Percentiles rank a stretch among this genome's conserved stretches.
Evolutionary conservation across 441 rosid species (phyloP).

Genomic region (Eruca vesicaria): DNA sequence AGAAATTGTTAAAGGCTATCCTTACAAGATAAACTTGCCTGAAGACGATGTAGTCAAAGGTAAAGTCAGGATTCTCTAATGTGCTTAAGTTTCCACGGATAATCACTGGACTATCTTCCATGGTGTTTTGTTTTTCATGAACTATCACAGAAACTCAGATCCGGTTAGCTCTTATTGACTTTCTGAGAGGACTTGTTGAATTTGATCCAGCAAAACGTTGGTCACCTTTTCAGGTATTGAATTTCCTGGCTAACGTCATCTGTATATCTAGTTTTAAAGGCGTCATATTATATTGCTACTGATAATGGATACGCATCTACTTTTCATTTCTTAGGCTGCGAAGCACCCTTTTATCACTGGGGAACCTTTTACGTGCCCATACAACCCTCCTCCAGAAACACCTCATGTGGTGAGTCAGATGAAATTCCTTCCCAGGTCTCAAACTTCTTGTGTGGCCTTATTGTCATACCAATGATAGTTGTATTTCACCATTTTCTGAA

Average conservation of each 20-base stretch:
- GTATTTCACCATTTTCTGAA: slow-evolving; percentile 1
- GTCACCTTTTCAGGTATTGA: slow-evolving; percentile 93
- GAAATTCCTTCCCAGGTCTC: slow-evolving; percentile 21
- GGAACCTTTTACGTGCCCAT: slow-evolving; percentile 95
- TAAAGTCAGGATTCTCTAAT: slow-evolving; percentile 34
- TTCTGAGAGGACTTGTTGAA: slow-evolving; percentile 97
- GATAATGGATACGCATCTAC: slow-evolving; percentile 20
- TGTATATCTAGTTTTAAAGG: slow-evolving; percentile 20
- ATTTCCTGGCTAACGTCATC: slow-evolving; percentile 10
- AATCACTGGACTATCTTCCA: slow-evolving; percentile 5
- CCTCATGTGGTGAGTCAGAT: slow-evolving; percentile 76
- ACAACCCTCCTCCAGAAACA: slow-evolving; percentile 80
- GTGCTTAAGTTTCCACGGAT: slow-evolving; percentile 1
- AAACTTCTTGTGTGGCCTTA: slow-evolving; percentile 7
- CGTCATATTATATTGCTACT: slow-evolving; percentile 10
- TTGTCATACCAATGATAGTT: slow-evolving; percentile 1
- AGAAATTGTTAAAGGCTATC: slow-evolving; percentile 85
- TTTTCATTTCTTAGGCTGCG: slow-evolving; percentile 72
- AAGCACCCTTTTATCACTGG: slow-evolving; percentile 99
- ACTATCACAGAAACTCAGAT: slow-evolving; percentile 70
- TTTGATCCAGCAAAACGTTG: slow-evolving; percentile 99
- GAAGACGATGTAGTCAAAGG: slow-evolving; percentile 85
- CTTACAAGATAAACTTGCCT: slow-evolving; percentile 77
- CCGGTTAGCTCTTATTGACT: slow-evolving; percentile 94
- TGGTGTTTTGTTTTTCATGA: slow-evolving; percentile 9